These are phyloP conservation scores for Chrysophaeum taylorii DNA, from an alignment of 352 stramenopile genomes.

Conservation along the genomic window DNA sequence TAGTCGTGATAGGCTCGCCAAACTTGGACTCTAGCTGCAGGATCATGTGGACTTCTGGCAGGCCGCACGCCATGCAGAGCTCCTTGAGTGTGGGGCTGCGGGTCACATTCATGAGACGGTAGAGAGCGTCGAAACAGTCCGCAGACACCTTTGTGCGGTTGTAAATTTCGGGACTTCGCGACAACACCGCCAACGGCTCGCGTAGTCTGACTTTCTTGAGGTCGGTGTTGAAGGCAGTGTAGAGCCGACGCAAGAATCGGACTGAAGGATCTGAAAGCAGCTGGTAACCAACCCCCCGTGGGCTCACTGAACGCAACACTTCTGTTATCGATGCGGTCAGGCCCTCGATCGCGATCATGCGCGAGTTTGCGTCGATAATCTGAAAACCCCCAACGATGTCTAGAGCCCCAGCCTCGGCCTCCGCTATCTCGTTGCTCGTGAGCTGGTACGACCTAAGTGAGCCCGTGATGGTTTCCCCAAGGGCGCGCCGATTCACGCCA, in stretches of 20 bases:
- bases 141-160: constrained; percentile 67
- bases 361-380: constrained; percentile 64
- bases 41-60: constrained; percentile 59
- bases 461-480: constrained; percentile 39
- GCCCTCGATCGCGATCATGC: constrained; percentile 72
- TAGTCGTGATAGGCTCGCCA: constrained; percentile 68
- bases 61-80: constrained; percentile 54
- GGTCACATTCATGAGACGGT: constrained; percentile 54
- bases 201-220: constrained; percentile 75
- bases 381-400: constrained; percentile 70
- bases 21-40: constrained; percentile 77
- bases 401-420: constrained; percentile 47
- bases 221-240: constrained; percentile 68
- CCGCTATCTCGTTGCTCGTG: constrained; percentile 42
- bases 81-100: constrained; percentile 28
- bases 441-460: constrained; percentile 66
- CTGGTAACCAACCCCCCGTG: no score
- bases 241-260: constrained; percentile 60
- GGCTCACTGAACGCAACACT: no score
- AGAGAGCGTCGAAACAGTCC: constrained; percentile 61
- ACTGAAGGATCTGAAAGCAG: constrained; percentile 58
- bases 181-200: constrained; percentile 55
- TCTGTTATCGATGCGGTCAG: constrained; percentile 41
- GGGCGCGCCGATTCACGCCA: constrained; percentile 45
- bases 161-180: constrained; percentile 68